A percentile compares a stretch with the other conserved stretches of the same genome.
Evolutionary conservation across 2,329 filamentous ascomycete species (phyloP).

Genomic region (Fusarium pseudograminearum): DNA sequence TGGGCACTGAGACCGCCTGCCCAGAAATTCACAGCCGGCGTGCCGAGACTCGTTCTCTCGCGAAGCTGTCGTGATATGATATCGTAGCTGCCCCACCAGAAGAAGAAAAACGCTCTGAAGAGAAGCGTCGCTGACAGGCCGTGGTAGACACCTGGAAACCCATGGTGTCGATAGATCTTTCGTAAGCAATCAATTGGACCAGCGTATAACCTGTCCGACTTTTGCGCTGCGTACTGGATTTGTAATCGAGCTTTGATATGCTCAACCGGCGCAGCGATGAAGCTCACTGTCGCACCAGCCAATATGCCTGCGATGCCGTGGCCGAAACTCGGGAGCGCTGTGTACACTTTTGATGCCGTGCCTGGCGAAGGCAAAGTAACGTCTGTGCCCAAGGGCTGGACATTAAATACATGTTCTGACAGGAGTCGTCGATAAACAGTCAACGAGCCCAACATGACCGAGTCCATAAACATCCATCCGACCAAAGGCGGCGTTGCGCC

Average conservation of each 20-base stretch:
- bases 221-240: conserved; percentile 88
- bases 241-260: conserved; percentile 95
- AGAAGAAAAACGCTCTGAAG: conserved; percentile 95
- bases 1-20: conserved; percentile 93
- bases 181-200: conserved; percentile 86
- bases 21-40: conserved; percentile 94
- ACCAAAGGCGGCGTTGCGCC: conserved; percentile 91
- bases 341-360: conserved; percentile 15
- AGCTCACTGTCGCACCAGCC: conserved; percentile 89
- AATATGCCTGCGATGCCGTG: conserved; percentile 90
- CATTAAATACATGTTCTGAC: conserved; percentile 82
- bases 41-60: conserved; percentile 75
- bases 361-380: conserved; percentile 26
- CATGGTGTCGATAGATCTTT: conserved; percentile 79
- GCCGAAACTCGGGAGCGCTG: conserved; percentile 77
- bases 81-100: conserved; percentile 98
- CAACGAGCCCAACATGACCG: conserved; percentile 88
- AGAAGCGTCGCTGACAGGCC: conserved; percentile 86
- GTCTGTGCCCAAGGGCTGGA: conserved; percentile 39
- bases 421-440: conserved; percentile 89
- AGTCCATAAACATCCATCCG: conserved; percentile 99
- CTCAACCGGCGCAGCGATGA: conserved; percentile 93
- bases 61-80: conserved; percentile 78
- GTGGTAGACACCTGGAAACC: conserved; percentile 84
- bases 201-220: conserved; percentile 81